A percentile compares a stretch with the other conserved stretches of the same genome.
These are phyloP conservation scores for Fusarium sp. DNA, from an alignment of 2,329 filamentous ascomycete species.

Conservation along the genomic window DNA sequence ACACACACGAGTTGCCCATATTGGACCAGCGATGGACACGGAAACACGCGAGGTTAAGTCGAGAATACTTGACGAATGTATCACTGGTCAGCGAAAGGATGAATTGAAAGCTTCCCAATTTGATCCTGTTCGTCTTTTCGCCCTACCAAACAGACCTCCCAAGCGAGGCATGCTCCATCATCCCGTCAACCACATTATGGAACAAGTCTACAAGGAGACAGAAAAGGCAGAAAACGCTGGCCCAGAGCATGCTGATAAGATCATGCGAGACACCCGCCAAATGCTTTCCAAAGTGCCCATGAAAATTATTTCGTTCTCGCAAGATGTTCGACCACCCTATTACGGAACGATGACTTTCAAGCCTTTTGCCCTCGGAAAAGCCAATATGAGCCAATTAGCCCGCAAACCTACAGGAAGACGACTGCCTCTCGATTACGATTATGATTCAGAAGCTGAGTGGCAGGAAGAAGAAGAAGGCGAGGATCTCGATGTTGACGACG, in stretches of 20 bases:
- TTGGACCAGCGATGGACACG: slow-evolving; percentile 69
- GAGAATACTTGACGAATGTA: slow-evolving; percentile 65
- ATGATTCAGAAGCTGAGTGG: slow-evolving; percentile 90
- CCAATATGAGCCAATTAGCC: slow-evolving; percentile 65
- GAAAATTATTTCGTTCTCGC: slow-evolving; percentile 72
- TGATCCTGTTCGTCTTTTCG: slow-evolving; percentile 61
- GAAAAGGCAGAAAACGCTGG: slow-evolving; percentile 55
- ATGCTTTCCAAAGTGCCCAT: slow-evolving; percentile 69
- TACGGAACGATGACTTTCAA: slow-evolving; percentile 78
- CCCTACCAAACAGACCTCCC: slow-evolving; percentile 56
- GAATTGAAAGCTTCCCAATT: slow-evolving; percentile 57
- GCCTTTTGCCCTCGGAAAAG: slow-evolving; percentile 59
- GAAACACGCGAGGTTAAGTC: slow-evolving; percentile 67
- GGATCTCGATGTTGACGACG: slow-evolving; percentile 76
- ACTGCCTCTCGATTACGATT: slow-evolving; percentile 82
- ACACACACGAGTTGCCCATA: slow-evolving; percentile 77
- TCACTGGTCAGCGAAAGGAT: slow-evolving; percentile 62
- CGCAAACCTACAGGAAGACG: slow-evolving; percentile 66
- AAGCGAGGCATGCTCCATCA: slow-evolving; percentile 63
- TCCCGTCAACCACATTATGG: slow-evolving; percentile 73
- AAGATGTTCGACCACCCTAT: slow-evolving; percentile 78
- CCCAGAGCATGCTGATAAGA: slow-evolving; percentile 55
- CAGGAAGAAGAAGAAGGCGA: slow-evolving; percentile 81
- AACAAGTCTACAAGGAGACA: slow-evolving; percentile 64
- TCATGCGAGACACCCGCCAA: slow-evolving; percentile 53